Evolutionary conservation across 2,329 filamentous ascomycete genomes (phyloP), one percentile per base, ranked within the genome.

Genomic region (Lecanicillium sp.): DNA sequence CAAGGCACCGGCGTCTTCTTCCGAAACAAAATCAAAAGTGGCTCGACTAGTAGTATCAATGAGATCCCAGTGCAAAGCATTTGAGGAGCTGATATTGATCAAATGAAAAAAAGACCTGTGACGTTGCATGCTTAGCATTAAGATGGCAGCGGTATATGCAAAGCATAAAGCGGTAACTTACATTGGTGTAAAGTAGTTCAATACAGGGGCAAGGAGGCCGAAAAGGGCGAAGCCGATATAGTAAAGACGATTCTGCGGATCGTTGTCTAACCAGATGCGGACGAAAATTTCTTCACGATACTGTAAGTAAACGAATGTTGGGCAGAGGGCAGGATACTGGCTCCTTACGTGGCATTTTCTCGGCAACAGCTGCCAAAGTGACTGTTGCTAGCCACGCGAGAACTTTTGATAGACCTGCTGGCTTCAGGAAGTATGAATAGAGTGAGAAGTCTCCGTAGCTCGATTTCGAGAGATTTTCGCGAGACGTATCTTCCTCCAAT

Each of bases 11-110:
- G 36, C 33, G n/a, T 41, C 39, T 49, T 48, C 17, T 10, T 29
- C 33, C 7, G 36, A 15, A n/a, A 49, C 65, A 1, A 53, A 58
- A 1, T 50, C 55, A 17, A 56, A 37, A 2, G 54, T 54, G 1
- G 53, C 51, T 1, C 19, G 19, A 5, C n/a, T 20, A 2, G 38
- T 35, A 6, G 45, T 30, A n/a, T 42, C 17, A 4, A 48, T 12
- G 3, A 48, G 45, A n/a, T 14, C 8, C 21, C 30, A 27, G 23
- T 48, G 45, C 37, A 48, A 17, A 5, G 29, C 20, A 2, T 19
- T 23, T 7, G 45, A 12, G 17, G 37, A 37, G 10, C 36, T 33
- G 3, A 21, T n/a, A 12, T 20, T 36, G 23, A 48, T 9, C 10
- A 27, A 29, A 21, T 20, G 23, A 9, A 27, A 48, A 21, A 35